Evolutionary conservation across 495 filamentous ascomycete genomes (phyloP).

Genomic region (Pseudomonodictys pantanalensis): DNA sequence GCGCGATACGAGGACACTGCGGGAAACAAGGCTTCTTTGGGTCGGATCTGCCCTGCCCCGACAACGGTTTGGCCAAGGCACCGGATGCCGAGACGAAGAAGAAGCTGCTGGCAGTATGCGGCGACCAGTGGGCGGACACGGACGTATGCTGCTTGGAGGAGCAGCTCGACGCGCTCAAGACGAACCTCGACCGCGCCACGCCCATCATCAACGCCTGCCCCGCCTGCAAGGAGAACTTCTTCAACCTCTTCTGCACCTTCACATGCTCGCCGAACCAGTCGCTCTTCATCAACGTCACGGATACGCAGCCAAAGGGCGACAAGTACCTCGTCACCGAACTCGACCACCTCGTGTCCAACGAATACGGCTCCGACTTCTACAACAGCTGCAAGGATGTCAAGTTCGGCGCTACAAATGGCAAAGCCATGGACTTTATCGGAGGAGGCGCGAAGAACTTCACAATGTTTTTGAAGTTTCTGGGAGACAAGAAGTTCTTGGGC

Average conservation of each 20-base stretch:
- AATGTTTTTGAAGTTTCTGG: constrained; percentile 84
- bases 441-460: constrained; percentile 90
- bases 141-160: constrained; percentile 80
- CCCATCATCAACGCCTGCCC: constrained; percentile 87
- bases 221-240: constrained; percentile 95
- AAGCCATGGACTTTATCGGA: constrained; percentile 91
- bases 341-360: constrained; percentile 82
- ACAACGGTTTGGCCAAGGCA: constrained; percentile 77
- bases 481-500: constrained; percentile 80
- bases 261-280: constrained; percentile 97
- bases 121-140: constrained; percentile 75
- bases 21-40: constrained; percentile 87
- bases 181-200: constrained; percentile 81
- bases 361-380: constrained; percentile 87
- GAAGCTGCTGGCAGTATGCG: constrained; percentile 81
- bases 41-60: constrained; percentile 83
- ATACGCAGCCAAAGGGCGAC: constrained; percentile 60
- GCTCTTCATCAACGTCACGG: constrained; percentile 89
- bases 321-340: constrained; percentile 81
- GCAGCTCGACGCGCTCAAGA: constrained; percentile 77
- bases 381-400: constrained; percentile 98
- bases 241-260: constrained; percentile 95
- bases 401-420: constrained; percentile 86
- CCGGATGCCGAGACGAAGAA: constrained; percentile 66
- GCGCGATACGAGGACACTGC: constrained; percentile 87